These are phyloP conservation scores for Eragrostis tef DNA, from an alignment of 202 grass and related monocot species.

Conservation along the genomic window DNA sequence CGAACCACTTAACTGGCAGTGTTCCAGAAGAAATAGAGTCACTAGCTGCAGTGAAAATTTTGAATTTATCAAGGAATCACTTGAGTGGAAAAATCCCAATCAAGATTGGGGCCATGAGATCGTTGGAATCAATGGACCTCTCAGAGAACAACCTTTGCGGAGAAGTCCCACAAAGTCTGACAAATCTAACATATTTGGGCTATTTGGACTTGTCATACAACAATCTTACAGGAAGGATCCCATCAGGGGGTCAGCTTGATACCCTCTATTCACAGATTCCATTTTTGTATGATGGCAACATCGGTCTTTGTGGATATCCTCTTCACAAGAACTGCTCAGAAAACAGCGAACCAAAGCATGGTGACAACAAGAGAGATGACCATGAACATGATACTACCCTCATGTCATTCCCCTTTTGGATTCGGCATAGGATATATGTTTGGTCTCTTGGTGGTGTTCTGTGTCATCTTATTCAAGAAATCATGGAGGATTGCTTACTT, in stretches of 20 bases:
- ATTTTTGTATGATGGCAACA: conserved; percentile 27
- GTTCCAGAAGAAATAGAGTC: no score
- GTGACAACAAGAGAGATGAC: neutral
- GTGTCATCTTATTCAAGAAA: conserved; percentile 36
- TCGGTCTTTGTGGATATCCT: conserved; percentile 30
- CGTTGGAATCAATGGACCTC: no score
- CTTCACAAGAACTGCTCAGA: conserved; percentile 9
- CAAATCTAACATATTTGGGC: neutral
- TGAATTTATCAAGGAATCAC: no score
- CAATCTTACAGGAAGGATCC: conserved; percentile 46
- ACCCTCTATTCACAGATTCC: neutral
- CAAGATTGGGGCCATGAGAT: no score
- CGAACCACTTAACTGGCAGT: no score
- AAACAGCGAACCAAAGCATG: neutral
- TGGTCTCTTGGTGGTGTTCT: neutral
- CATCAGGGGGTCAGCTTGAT: conserved; percentile 34
- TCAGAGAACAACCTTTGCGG: no score
- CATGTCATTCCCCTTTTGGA: conserved; percentile 18
- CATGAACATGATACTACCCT: neutral
- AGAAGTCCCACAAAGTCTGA: no score
- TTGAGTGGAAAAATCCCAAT: no score
- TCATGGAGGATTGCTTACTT: conserved; percentile 45
- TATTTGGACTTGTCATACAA: conserved; percentile 47
- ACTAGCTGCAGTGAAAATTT: no score
- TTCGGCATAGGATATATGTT: conserved; percentile 34